These are phyloP conservation scores for Penicillium egyptiacum DNA, from an alignment of 495 filamentous ascomycete genomes.

Conservation along the genomic window DNA sequence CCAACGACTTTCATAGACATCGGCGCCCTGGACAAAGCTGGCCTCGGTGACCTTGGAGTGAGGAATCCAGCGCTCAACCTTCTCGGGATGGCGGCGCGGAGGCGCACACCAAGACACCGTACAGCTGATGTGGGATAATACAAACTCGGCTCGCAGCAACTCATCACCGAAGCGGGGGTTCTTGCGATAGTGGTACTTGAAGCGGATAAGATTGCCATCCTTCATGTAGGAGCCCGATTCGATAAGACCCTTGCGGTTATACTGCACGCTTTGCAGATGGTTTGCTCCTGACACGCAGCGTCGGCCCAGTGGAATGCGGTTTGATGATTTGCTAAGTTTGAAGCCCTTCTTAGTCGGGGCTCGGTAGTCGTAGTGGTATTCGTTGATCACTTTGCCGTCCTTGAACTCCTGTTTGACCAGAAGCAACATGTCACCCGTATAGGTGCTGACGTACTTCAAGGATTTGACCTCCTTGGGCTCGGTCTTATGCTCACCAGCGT, in stretches of 20 bases:
- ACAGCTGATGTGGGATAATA: conserved; percentile 54
- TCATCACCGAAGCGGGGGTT: conserved; percentile 56
- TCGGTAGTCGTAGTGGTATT: conserved; percentile 54
- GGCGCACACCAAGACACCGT: conserved; percentile 61
- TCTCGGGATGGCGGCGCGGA: conserved; percentile 51
- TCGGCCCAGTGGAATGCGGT: conserved; percentile 48
- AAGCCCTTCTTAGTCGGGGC: conserved; percentile 34
- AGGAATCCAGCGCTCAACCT: conserved; percentile 59
- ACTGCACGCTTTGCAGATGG: conserved; percentile 50
- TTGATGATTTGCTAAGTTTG: conserved; percentile 26
- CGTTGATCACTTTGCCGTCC: conserved; percentile 45
- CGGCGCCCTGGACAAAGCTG: conserved; percentile 53
- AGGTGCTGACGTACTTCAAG: conserved; percentile 49
- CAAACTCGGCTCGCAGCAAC: conserved; percentile 57
- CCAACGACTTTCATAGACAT: conserved; percentile 58
- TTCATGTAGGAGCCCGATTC: conserved; percentile 56
- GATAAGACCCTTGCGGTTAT: conserved; percentile 56
- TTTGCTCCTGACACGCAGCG: conserved; percentile 50
- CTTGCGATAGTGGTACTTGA: conserved; percentile 60
- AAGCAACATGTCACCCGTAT: conserved; percentile 49
- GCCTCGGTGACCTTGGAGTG: conserved; percentile 60
- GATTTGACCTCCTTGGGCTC: conserved; percentile 44
- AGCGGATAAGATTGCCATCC: conserved; percentile 54
- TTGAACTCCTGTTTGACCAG: conserved; percentile 50
- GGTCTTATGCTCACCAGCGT: conserved; percentile 43